Percentiles rank a stretch among this genome's conserved stretches.
These are phyloP conservation scores for Tylopilus felleus DNA, from an alignment of 768 basidiomycete genomes.

Conservation along the genomic window DNA sequence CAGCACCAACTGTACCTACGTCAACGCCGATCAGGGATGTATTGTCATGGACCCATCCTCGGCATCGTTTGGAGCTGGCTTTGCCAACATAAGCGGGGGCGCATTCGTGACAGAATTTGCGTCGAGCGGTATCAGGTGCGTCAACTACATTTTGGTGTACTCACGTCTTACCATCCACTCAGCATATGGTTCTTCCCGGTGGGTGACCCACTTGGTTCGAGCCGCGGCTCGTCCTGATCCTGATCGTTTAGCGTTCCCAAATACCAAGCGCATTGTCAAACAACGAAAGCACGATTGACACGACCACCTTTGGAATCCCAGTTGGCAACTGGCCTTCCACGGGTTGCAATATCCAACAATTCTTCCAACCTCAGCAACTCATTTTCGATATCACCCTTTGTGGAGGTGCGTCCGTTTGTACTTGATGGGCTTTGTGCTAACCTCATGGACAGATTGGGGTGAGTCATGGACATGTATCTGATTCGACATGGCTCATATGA, in stretches of 20 bases:
- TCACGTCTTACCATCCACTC: background rate
- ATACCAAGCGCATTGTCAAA: constrained; percentile 48
- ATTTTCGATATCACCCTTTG: constrained; percentile 76
- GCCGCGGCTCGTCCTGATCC: background rate
- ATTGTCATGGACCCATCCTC: constrained; percentile 52
- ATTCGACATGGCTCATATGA: constrained; percentile 5
- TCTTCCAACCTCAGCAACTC: constrained; percentile 58
- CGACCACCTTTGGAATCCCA: constrained; percentile 59
- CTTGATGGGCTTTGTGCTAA: constrained; percentile 19
- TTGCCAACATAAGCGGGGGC: constrained; percentile 66
- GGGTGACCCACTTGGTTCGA: background rate
- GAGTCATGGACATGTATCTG: constrained; percentile 8
- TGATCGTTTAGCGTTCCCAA: constrained; percentile 29
- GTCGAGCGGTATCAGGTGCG: constrained; percentile 59
- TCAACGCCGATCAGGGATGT: constrained; percentile 64
- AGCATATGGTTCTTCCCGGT: constrained; percentile 34
- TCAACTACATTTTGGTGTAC: constrained; percentile 2
- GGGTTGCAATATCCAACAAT: constrained; percentile 44
- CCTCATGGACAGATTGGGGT: constrained; percentile 30
- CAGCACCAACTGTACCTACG: constrained; percentile 58
- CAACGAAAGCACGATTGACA: constrained; percentile 51
- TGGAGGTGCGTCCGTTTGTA: constrained; percentile 41
- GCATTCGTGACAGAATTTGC: constrained; percentile 75
- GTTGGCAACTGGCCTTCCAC: constrained; percentile 63
- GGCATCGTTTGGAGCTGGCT: constrained; percentile 61